Evolutionary conservation across 192 early-diverging fungal species (phyloP).

Genomic region (Coemansia sp.): DNA sequence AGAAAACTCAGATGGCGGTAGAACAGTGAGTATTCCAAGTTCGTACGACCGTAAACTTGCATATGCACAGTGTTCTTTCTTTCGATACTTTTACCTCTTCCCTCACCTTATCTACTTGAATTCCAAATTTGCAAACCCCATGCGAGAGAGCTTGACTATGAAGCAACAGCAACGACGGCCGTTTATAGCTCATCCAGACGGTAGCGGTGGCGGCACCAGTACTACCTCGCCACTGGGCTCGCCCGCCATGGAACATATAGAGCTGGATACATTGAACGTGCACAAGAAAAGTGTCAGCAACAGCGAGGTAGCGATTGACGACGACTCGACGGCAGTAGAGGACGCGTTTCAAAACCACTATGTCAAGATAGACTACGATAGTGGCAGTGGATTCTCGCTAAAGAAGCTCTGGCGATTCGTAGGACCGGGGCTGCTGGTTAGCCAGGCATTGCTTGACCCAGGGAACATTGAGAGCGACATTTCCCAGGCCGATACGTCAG

Average conservation of each 20-base stretch:
- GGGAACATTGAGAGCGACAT: constrained; percentile 76
- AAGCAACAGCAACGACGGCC: constrained; percentile 18
- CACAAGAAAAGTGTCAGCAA: background rate
- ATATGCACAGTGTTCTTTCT: background rate
- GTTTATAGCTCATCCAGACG: background rate
- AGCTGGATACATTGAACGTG: background rate
- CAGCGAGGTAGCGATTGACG: constrained; percentile 25
- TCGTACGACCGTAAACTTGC: background rate
- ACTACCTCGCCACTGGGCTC: background rate
- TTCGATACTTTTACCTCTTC: background rate
- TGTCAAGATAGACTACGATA: constrained; percentile 39
- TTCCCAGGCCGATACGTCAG: constrained; percentile 63
- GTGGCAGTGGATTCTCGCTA: constrained; percentile 52
- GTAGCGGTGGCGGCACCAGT: background rate
- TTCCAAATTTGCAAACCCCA: background rate
- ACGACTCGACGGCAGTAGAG: constrained; percentile 33
- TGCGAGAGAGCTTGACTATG: constrained; percentile 36
- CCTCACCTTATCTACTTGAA: background rate
- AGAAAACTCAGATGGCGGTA: constrained; percentile 13
- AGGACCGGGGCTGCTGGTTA: constrained; percentile 61
- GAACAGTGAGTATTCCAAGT: background rate
- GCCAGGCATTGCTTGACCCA: constrained; percentile 69
- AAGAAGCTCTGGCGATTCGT: constrained; percentile 63
- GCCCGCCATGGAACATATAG: background rate
- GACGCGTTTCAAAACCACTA: constrained; percentile 36